Conservation (phyloP, 805 yeast genomes). For the Metschnikowia baotianmanensis region DNA sequence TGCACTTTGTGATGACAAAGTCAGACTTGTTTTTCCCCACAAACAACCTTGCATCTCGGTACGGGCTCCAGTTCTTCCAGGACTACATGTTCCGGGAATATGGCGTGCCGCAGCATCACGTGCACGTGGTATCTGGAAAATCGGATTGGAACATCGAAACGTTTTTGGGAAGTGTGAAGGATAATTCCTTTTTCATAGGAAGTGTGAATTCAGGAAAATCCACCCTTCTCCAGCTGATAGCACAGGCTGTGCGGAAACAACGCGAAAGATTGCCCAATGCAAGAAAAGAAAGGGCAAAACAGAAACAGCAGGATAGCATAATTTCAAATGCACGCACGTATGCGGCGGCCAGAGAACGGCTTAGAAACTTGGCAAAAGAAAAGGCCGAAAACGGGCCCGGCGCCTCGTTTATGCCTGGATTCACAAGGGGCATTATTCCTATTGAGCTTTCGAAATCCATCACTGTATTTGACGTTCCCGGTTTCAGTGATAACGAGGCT, state of each 20-base stretch:
- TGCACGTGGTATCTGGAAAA: constrained; percentile 50
- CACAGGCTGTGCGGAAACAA: constrained; percentile 21
- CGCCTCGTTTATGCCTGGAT: constrained; percentile 59
- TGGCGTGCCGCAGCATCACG: constrained; percentile 37
- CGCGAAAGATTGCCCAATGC: constrained; percentile 15
- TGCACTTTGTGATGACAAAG: constrained; percentile 43
- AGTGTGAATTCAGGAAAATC: constrained; percentile 71
- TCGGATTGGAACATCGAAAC: constrained; percentile 50
- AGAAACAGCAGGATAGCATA: constrained; percentile 8
- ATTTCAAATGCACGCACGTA: constrained; percentile 3
- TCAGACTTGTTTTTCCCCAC: constrained; percentile 43
- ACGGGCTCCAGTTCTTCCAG: constrained; percentile 30
- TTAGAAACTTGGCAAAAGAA: constrained; percentile 17
- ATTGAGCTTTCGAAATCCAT: constrained; percentile 28
- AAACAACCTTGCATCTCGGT: constrained; percentile 24
- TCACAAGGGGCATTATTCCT: constrained; percentile 54
- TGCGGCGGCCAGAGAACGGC: constrained; percentile 9
- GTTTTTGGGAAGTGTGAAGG: constrained; percentile 37
- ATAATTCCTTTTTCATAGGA: constrained; percentile 55
- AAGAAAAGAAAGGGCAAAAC: constrained; percentile 8
- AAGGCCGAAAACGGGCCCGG: constrained; percentile 43
- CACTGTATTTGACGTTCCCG: constrained; percentile 47
- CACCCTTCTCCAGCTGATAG: constrained; percentile 49
- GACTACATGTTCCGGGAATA: constrained; percentile 33
- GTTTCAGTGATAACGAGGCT: constrained; percentile 29